phyloP scores from a whole-genome alignment of 163 green algal genomes.

The Chloromonas sp. region DNA sequence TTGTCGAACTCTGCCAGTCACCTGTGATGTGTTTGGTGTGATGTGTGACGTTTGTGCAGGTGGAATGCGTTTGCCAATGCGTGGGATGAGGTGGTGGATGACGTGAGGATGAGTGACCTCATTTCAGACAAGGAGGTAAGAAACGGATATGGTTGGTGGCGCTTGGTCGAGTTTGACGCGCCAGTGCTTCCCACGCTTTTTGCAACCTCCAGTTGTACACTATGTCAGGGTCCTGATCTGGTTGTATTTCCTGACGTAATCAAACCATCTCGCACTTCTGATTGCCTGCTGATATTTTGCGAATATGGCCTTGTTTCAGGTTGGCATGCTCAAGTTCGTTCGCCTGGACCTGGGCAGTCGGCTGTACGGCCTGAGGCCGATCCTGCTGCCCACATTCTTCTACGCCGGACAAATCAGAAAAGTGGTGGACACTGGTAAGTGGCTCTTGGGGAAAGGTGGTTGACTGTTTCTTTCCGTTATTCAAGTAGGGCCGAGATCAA shows the following conservation, averaged over 20 bases:
- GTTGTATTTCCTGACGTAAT: too few species aligned
- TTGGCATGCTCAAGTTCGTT: constrained; percentile 41
- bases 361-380: constrained; percentile 35
- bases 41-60: not conserved
- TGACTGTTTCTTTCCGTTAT: too few species aligned
- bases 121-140: constrained; percentile 41
- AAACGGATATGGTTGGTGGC: not conserved
- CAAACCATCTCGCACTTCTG: too few species aligned
- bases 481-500: too few species aligned
- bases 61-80: constrained; percentile 40
- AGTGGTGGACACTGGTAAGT: constrained; percentile 35
- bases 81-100: constrained; percentile 44
- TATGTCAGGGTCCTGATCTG: too few species aligned
- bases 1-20: too few species aligned
- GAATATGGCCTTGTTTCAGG: not conserved
- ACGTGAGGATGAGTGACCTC: constrained; percentile 33
- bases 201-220: too few species aligned
- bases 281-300: too few species aligned
- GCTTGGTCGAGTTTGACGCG: too few species aligned
- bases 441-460: too few species aligned
- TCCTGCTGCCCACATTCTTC: constrained; percentile 52
- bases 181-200: too few species aligned
- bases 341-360: constrained; percentile 37
- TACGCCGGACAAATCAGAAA: constrained; percentile 48
- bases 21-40: too few species aligned